Base-by-base conservation (phyloP, 83 land plant species). In the Picea mariana region DNA sequence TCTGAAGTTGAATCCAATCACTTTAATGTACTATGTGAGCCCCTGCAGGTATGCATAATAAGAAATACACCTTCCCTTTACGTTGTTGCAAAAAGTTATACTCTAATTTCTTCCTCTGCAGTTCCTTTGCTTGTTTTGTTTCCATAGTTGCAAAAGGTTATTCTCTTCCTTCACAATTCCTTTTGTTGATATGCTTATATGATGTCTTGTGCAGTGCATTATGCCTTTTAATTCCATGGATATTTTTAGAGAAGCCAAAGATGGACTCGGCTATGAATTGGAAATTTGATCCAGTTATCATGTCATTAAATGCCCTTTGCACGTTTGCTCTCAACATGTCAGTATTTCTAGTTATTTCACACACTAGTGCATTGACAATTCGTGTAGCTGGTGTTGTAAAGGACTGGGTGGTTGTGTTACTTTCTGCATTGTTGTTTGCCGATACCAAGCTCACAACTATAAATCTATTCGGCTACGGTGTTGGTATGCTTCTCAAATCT, bases 21-120 rank as follows among this genome's bases (percentile, higher is more conserved):
- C 94, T 47, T 77, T 95, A 81, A 94, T 97, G 98, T 97, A 95
- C 85, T 97, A 97, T 86, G 95, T 97, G 44, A 95, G 98, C 83
- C 99, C 99, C 38, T 95, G 97, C 97, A 97, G 99, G 99, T 88
- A 89, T 18, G 79, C 77, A 55, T 0, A 47, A 34, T 66, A 68
- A 72, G 62, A 20, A 31, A 38, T 55, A 58, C 23, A 60, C 63
- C 12, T 73, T 24, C 11, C 13, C 42, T 34, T 72, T 58, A 12
- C 59, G 13, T 55, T 58, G 61, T 78, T 78, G 12, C 26, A 60
- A 58, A 12, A 23, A 7, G 60, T 31, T 75, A 79, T 73, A 71
- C 59, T 42, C 64, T 61, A 80, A 13, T 13, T 67, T 75, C 67
- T 63, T 65, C 26, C 26, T 65, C 26, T n/a, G n/a, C 67, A 65